Conservation (phyloP, 179 eudicot genomes). For the Kewa caespitosa region DNA sequence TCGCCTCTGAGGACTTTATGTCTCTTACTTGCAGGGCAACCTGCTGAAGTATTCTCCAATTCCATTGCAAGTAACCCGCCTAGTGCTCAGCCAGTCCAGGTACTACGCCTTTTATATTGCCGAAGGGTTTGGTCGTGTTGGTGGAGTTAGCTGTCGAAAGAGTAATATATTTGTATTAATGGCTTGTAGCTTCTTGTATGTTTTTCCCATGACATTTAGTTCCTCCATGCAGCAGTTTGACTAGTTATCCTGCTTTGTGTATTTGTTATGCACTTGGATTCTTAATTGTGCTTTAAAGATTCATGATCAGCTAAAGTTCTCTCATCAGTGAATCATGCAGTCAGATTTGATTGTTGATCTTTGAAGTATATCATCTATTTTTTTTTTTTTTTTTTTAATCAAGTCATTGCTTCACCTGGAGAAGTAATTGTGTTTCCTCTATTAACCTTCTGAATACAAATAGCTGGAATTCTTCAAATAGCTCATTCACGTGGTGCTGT, state of each 20-base stretch:
- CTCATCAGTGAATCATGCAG: not conserved
- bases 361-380: not conserved
- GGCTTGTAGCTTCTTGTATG: not conserved
- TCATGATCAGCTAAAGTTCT: not conserved
- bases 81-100: constrained; percentile 54
- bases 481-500: not conserved
- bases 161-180: not conserved
- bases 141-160: not conserved
- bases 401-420: not conserved
- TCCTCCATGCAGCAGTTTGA: not conserved
- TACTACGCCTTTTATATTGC: constrained; percentile 13
- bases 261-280: not conserved
- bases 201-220: not conserved
- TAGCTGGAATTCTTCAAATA: not conserved
- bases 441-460: not conserved
- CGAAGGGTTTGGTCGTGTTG: not conserved
- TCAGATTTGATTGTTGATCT: not conserved
- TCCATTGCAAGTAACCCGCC: constrained; percentile 25
- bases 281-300: not conserved
- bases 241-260: not conserved
- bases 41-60: constrained; percentile 70
- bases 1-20: constrained; percentile 77
- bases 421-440: not conserved
- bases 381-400: not conserved
- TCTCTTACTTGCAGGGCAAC: constrained; percentile 78